Conservation (phyloP, 305 asterid species). For the Fraxinus albicans region DNA sequence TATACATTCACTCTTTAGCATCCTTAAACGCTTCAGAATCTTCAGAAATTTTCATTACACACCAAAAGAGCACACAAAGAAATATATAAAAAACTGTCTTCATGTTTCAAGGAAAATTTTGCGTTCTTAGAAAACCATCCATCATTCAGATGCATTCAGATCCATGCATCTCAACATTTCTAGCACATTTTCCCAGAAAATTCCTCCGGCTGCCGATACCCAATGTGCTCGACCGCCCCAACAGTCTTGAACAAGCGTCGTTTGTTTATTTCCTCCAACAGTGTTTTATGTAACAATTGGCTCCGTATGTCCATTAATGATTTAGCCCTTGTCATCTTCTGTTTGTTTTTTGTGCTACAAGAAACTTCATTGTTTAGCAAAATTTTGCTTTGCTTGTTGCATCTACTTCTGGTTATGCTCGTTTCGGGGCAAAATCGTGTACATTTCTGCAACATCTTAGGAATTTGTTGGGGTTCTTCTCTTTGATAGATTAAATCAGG, state of each 20-base stretch:
- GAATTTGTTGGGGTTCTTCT: slow-evolving; percentile 21
- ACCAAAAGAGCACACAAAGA: not conserved
- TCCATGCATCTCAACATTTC: not conserved
- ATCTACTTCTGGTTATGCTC: slow-evolving; percentile 17
- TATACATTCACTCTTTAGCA: not conserved
- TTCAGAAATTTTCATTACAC: not conserved
- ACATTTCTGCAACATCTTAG: slow-evolving; percentile 29
- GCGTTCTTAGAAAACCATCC: not conserved
- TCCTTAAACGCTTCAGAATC: not conserved
- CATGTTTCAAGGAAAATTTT: not conserved
- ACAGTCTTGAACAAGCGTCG: slow-evolving; percentile 63
- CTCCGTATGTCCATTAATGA: slow-evolving; percentile 65
- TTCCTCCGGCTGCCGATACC: slow-evolving; percentile 39
- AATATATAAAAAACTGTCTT: not conserved
- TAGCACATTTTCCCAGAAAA: not conserved
- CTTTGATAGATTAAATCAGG: slow-evolving; percentile 6
- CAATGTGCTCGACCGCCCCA: slow-evolving; percentile 70
- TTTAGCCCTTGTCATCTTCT: slow-evolving; percentile 37
- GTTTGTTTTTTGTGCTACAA: slow-evolving; percentile 18
- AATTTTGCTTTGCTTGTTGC: slow-evolving; percentile 4
- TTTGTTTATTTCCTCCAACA: slow-evolving; percentile 65
- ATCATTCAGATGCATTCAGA: not conserved
- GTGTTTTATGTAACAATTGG: slow-evolving; percentile 58
- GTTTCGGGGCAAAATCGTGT: slow-evolving; percentile 61
- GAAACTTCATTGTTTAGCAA: not conserved